Conservation (phyloP, 257 asterid species). For the Solanum medicagineum region DNA sequence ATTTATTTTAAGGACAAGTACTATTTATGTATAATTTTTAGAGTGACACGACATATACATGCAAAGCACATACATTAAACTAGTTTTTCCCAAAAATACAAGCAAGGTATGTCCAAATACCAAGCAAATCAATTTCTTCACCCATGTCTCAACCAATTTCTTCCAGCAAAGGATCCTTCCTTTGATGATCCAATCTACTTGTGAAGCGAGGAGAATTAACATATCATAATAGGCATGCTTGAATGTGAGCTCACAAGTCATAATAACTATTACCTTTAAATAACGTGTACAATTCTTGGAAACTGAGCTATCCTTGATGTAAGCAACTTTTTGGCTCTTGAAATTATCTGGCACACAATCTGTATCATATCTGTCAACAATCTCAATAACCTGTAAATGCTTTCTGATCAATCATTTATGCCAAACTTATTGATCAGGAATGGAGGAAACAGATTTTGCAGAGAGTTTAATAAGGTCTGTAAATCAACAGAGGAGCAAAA, state of each 20-base stretch:
- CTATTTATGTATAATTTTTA: too few relatives aligned
- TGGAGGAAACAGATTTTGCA: background rate
- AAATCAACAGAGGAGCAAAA: background rate
- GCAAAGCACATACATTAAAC: too few relatives aligned
- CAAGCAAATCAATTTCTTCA: too few relatives aligned
- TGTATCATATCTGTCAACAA: slow-evolving; percentile 54
- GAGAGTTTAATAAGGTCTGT: background rate
- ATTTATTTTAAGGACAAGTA: too few relatives aligned
- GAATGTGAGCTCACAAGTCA: background rate
- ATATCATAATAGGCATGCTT: background rate
- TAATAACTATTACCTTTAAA: slow-evolving; percentile 32
- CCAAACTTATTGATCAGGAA: background rate
- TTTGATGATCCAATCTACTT: background rate
- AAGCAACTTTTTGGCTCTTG: slow-evolving; percentile 44
- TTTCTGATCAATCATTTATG: background rate
- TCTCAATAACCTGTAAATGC: slow-evolving; percentile 49
- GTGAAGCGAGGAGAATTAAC: background rate
- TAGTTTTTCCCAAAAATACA: too few relatives aligned
- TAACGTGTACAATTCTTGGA: slow-evolving; percentile 50
- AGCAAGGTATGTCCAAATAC: too few relatives aligned
- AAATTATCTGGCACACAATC: slow-evolving; percentile 51
- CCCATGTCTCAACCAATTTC: too few relatives aligned
- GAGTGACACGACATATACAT: too few relatives aligned
- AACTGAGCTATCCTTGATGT: slow-evolving; percentile 41
- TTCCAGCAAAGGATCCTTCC: too few relatives aligned